Evolutionary conservation across 495 filamentous ascomycete species (phyloP).

Genomic region (Glutinoglossum americanum): DNA sequence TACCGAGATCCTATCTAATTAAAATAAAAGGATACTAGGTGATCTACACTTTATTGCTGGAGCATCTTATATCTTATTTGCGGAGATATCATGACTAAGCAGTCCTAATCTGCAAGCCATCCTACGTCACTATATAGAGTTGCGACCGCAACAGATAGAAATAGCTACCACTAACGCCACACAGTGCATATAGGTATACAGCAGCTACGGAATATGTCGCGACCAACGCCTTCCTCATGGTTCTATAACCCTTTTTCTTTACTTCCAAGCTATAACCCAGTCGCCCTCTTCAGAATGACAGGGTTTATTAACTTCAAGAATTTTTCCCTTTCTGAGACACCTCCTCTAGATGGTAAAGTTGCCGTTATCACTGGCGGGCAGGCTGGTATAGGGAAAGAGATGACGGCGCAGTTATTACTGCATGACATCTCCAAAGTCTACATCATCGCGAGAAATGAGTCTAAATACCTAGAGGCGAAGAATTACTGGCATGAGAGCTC

Average conservation of each 20-base stretch:
- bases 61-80: too few relatives aligned
- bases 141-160: too few relatives aligned
- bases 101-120: too few relatives aligned
- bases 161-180: too few relatives aligned
- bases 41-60: too few relatives aligned
- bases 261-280: neutral
- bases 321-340: conserved; percentile 14
- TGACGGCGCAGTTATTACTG: conserved; percentile 20
- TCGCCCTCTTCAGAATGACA: conserved; percentile 5
- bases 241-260: neutral
- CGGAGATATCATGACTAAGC: too few relatives aligned
- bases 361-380: conserved; percentile 24
- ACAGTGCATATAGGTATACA: too few relatives aligned
- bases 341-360: conserved; percentile 16
- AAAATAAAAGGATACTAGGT: too few relatives aligned
- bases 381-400: conserved; percentile 23
- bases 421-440: conserved; percentile 19
- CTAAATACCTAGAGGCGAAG: conserved; percentile 11
- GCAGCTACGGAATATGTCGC: too few relatives aligned
- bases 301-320: conserved; percentile 12
- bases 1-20: too few relatives aligned
- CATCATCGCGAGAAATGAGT: conserved; percentile 16
- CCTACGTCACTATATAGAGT: too few relatives aligned
- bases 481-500: conserved; percentile 11
- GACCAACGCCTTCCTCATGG: neutral